phyloP scores from a whole-genome alignment of 2,329 filamentous ascomycete species.

The Stemphylium beticola region DNA sequence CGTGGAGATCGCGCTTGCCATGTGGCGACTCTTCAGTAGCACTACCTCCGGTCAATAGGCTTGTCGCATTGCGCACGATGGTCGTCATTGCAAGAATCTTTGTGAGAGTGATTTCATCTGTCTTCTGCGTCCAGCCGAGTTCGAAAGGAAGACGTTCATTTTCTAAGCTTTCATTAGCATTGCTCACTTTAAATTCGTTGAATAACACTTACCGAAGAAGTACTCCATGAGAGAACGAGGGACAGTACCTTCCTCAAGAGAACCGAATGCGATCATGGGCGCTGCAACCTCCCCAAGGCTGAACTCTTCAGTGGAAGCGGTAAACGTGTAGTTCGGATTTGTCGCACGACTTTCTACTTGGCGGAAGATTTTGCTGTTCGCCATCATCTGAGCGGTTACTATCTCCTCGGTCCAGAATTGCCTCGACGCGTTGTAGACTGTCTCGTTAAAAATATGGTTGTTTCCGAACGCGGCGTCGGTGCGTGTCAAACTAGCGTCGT shows the following conservation, averaged over 20 bases:
- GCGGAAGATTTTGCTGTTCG: conserved; percentile 56
- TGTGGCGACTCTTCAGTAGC: not conserved
- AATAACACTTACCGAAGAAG: conserved; percentile 52
- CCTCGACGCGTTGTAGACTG: conserved; percentile 56
- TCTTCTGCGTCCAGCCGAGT: conserved; percentile 49
- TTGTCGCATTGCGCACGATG: conserved; percentile 19
- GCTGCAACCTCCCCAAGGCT: conserved; percentile 60
- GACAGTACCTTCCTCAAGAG: conserved; percentile 50
- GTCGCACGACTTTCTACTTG: conserved; percentile 53
- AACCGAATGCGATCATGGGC: conserved; percentile 59
- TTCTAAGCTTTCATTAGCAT: conserved; percentile 32
- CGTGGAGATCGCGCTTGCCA: not conserved
- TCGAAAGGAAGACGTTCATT: conserved; percentile 53
- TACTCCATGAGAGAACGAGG: conserved; percentile 52
- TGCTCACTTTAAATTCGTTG: no score
- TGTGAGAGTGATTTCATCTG: conserved; percentile 14
- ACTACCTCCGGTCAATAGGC: conserved; percentile 6
- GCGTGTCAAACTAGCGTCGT: conserved; percentile 58
- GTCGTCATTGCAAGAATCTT: conserved; percentile 14
- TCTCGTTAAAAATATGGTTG: conserved; percentile 60
- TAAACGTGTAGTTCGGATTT: conserved; percentile 60
- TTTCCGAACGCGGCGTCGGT: conserved; percentile 59
- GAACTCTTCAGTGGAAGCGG: conserved; percentile 51
- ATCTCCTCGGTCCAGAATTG: conserved; percentile 56
- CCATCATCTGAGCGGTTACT: conserved; percentile 42